phyloP scores from a whole-genome alignment of 257 asterid species.

The Solanum sejunctum region DNA sequence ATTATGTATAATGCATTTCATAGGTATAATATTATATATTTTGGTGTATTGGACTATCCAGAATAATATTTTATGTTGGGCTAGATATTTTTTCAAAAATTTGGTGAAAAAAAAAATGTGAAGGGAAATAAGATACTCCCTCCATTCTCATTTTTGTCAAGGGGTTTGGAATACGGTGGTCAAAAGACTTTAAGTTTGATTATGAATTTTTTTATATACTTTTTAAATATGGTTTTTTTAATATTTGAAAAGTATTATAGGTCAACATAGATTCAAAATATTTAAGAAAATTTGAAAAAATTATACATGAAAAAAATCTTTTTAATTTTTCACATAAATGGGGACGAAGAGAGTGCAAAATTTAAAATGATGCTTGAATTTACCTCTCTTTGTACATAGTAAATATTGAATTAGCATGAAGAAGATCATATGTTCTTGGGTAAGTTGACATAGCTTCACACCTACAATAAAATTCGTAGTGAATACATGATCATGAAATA shows the following conservation, averaged over 20 bases:
- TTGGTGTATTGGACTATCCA: background rate
- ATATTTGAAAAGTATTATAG: background rate
- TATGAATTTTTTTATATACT: background rate
- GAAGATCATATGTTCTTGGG: constrained; percentile 15
- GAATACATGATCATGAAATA: background rate
- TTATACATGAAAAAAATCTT: background rate
- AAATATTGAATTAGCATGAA: constrained; percentile 13
- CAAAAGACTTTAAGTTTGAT: background rate
- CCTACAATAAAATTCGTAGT: background rate
- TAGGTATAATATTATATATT: background rate
- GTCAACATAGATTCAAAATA: background rate
- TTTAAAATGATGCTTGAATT: background rate
- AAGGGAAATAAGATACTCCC: background rate
- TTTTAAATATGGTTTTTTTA: background rate
- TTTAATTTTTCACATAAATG: background rate
- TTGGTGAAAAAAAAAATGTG: background rate
- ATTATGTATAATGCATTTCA: background rate
- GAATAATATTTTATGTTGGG: background rate
- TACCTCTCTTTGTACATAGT: constrained; percentile 10
- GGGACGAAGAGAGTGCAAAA: background rate
- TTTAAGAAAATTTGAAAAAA: background rate
- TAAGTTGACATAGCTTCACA: constrained; percentile 17
- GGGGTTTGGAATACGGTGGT: background rate
- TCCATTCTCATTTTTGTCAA: background rate
- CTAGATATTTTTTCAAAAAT: fast-evolving